These are phyloP conservation scores for Phytophthora pistaciae DNA, from an alignment of 352 stramenopile species.

Conservation along the genomic window DNA sequence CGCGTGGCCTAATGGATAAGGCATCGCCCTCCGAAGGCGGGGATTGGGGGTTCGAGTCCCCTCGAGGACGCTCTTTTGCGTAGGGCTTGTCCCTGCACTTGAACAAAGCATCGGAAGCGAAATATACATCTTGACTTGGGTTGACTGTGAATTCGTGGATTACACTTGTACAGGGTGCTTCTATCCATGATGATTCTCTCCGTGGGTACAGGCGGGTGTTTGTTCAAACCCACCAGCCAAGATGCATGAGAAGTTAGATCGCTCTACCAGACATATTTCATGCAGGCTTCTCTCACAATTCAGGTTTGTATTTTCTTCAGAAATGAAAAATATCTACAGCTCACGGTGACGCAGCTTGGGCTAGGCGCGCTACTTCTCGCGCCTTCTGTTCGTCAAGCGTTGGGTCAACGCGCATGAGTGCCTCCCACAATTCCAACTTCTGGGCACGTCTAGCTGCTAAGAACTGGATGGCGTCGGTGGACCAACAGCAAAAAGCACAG, in stretches of 20 bases:
- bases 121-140: no score
- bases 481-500: constrained; percentile 1
- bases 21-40: constrained; percentile 39
- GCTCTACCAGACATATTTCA: no score
- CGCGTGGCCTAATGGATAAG: constrained; percentile 30
- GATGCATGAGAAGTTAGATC: no score
- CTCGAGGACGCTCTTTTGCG: constrained; percentile 34
- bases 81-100: neutral
- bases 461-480: constrained; percentile 38
- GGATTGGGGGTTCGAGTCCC: constrained; percentile 47
- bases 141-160: no score
- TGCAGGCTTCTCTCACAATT: no score
- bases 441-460: constrained; percentile 51
- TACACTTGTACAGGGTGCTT: no score
- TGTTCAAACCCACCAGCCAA: no score
- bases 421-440: constrained; percentile 70
- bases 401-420: constrained; percentile 76
- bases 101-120: neutral
- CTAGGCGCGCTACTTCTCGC: constrained; percentile 49
- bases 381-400: constrained; percentile 60
- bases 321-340: no score
- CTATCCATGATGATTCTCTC: no score
- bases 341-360: constrained; percentile 13
- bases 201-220: no score
- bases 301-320: no score